Evolutionary conservation across 2,329 filamentous ascomycete genomes (phyloP).

Genomic region (Clathrospora elynae): DNA sequence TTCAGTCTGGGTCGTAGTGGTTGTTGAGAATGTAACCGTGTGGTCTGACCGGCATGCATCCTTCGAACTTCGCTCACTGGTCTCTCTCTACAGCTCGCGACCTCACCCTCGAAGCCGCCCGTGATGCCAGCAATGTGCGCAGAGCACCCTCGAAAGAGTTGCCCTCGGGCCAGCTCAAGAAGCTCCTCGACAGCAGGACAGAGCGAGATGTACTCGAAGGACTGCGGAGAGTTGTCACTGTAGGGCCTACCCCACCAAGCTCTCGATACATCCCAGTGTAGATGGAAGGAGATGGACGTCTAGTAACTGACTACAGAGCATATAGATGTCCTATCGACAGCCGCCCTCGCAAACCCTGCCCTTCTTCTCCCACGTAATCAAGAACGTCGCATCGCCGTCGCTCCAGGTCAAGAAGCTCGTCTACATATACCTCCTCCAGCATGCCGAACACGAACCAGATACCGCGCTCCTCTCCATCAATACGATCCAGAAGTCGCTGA

Average conservation of each 20-base stretch:
- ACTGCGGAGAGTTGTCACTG: slow-evolving; percentile 82
- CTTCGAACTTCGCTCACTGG: slow-evolving; percentile 49
- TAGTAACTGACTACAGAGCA: slow-evolving; percentile 24
- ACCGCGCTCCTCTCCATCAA: slow-evolving; percentile 96
- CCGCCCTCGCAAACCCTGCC: slow-evolving; percentile 70
- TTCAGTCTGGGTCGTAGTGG: slow-evolving; percentile 14
- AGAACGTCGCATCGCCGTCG: slow-evolving; percentile 93
- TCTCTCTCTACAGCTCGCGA: slow-evolving; percentile 74
- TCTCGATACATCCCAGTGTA: slow-evolving; percentile 1
- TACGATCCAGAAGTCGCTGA: slow-evolving; percentile 96
- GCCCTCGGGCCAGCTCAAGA: slow-evolving; percentile 86
- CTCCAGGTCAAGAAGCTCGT: slow-evolving; percentile 97
- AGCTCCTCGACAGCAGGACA: slow-evolving; percentile 89
- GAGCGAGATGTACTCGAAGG: slow-evolving; percentile 94
- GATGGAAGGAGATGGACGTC: slow-evolving; percentile 10
- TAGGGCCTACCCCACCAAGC: slow-evolving; percentile 54
- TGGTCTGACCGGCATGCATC: slow-evolving; percentile 35
- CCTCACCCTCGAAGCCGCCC: slow-evolving; percentile 94
- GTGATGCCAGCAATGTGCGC: slow-evolving; percentile 71
- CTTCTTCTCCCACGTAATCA: slow-evolving; percentile 97
- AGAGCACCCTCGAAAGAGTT: slow-evolving; percentile 66
- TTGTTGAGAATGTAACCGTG: slow-evolving; percentile 8
- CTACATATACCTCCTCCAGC: slow-evolving; percentile 96
- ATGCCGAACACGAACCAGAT: slow-evolving; percentile 95
- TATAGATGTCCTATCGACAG: slow-evolving; percentile 95